Base-by-base conservation (phyloP, 2,329 filamentous ascomycete species). In the Colletotrichum sp. region DNA sequence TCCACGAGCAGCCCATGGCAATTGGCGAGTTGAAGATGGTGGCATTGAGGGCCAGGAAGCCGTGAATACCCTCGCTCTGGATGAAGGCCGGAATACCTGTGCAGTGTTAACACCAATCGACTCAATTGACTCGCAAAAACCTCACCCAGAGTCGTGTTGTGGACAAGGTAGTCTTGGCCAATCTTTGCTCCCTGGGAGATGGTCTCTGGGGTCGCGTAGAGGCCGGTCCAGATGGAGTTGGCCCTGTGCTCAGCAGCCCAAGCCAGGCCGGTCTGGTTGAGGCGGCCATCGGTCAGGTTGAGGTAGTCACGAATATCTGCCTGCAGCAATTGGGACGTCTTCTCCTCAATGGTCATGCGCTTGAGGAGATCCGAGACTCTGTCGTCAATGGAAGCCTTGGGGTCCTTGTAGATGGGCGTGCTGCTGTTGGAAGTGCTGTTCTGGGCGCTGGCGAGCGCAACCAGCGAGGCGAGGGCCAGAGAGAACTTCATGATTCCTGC, bases 21-120 rank as follows among this genome's bases (percentile, higher is more conserved):
- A 95, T 95, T 0, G 94, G 94, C 2, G 92, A 94, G 83, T 95
- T 95, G 86, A 95, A 96, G 75, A 95, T 94, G 2, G 94, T 95
- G 4, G 93, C 93, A 81, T 95, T 95, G 12, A 90, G 90, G 58
- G 93, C 90, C 36, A 95, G 86, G 78, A 95, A 92, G 2, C 93
- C 94, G 80, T 95, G 94, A 60, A 95, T 93, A 48, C 92, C 93
- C 83, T 96, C 94, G 5, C 91, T 93, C 83, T 95, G 94, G 16
- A 94, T 91, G 78, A 95, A 89, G 2, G 94, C 92, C 8, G 94
- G 94, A 68, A 95, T 95, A 0, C 93, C 94, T 10, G 84, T 2
- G 90, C 92, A 2, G 92, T 94, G 78, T 93, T 32, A 78, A 58
- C 58, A 71, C 24, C 34, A 28, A 16, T 32, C 10, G 28, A 28